Conservation (phyloP, 306 rosid species). For the Rosa lucieae region DNA sequence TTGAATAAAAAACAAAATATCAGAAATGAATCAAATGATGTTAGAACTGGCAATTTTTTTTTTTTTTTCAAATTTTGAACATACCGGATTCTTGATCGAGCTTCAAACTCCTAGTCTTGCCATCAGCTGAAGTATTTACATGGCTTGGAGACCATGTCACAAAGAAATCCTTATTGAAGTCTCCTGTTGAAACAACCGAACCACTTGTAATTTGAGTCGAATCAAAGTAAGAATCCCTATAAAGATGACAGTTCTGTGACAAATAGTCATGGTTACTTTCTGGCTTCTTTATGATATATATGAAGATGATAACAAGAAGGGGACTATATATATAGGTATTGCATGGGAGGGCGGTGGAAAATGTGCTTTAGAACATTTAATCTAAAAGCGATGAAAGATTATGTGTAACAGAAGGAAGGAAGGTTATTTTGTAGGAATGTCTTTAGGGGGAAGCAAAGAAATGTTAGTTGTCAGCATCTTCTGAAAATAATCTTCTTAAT, state of each 20-base stretch:
- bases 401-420: conserved; percentile 31
- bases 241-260: conserved; percentile 29
- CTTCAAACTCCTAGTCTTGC: conserved; percentile 61
- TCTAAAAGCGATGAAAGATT: conserved; percentile 1
- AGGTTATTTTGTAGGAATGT: conserved; percentile 50
- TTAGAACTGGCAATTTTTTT: neutral
- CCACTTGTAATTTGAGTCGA: conserved; percentile 40
- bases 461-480: conserved; percentile 36
- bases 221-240: conserved; percentile 35
- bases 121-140: conserved; percentile 73
- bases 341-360: conserved; percentile 27
- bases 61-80: neutral
- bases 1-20: neutral
- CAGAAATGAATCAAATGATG: conserved; percentile 10
- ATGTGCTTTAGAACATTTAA: conserved; percentile 7
- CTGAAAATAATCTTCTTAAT: conserved; percentile 13
- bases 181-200: conserved; percentile 76
- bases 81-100: conserved; percentile 88
- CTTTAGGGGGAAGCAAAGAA: conserved; percentile 66
- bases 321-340: conserved; percentile 37
- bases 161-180: conserved; percentile 85
- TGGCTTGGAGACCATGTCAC: conserved; percentile 87
- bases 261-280: conserved; percentile 38
- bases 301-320: conserved; percentile 9
- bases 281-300: neutral